Base-by-base conservation (phyloP, 352 stramenopile species). In the Phytophthora sp. region DNA sequence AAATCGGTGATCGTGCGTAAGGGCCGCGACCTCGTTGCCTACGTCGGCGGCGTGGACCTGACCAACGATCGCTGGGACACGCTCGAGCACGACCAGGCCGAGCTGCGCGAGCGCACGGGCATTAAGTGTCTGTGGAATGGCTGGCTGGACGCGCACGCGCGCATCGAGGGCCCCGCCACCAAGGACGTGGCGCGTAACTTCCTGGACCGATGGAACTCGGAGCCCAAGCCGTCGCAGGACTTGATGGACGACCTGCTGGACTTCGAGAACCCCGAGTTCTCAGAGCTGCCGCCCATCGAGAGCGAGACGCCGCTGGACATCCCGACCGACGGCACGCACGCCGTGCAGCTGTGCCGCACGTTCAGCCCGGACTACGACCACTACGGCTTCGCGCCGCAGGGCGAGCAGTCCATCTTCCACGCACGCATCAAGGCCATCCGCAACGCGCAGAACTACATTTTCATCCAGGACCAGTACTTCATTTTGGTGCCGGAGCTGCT, bases 181-280 rank as follows among this genome's bases (percentile, higher is more conserved):
- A 67, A 57, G 28, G 85, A 94, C 45, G 78, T 91, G n/a, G 79
- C 82, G 2, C 59, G 71, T 28, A 91, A 81, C 41, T 94, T 91
- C 41, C 54, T 83, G 2, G 62, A 82, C 28, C 77, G 85, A 7
- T 94, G 85, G 85, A 90, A 89, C 60, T 66, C 74, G 2, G 17
- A 44, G 0, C 46, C 49, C 5, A 54, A 68, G n/a, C 76, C 77
- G 8, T 78, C 60, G 12, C 51, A 82, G 21, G 62, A 79, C 44
- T 45, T 79, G 0, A 56, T 77, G 62, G 70, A 86, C 21, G 69
- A 86, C 23, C 42, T 88, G 24, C 46, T 89, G 17, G 64, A 80
- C 39, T 84, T 88, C 54, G 61, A 75, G 18, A 88, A 88, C 39
- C 77, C 76, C 0, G 58, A 70, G 1, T 79, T 51, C 31, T 66